Evolutionary conservation across 495 filamentous ascomycete genomes (phyloP).

Genomic region (Immersiella caudata): DNA sequence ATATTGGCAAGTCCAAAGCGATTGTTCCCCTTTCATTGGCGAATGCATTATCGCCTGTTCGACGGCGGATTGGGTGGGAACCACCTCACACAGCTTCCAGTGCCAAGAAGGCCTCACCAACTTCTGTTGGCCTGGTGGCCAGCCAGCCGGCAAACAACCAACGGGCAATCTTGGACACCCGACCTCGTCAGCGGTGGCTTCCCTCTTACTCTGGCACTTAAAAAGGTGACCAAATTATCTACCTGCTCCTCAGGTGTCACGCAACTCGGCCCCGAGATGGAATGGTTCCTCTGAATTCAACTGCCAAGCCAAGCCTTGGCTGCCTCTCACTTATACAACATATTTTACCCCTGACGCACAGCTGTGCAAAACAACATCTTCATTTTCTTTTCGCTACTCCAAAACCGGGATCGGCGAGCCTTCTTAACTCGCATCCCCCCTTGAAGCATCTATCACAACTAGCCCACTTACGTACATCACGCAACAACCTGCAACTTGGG

Average conservation of each 20-base stretch:
- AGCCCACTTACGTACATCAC: background rate
- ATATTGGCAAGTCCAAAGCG: background rate
- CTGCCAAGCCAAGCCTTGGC: no score
- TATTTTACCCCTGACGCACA: no score
- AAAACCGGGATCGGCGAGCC: no score
- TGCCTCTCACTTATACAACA: no score
- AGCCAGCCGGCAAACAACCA: background rate
- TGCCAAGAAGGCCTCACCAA: background rate
- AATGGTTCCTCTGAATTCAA: no score
- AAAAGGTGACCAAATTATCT: no score
- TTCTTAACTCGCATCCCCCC: no score
- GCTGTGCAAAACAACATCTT: no score
- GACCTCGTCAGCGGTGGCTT: background rate
- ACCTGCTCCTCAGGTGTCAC: no score
- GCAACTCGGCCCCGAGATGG: no score
- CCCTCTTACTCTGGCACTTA: no score
- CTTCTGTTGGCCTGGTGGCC: background rate
- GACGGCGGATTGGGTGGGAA: background rate
- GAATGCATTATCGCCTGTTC: background rate
- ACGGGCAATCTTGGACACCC: background rate
- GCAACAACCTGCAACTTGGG: background rate
- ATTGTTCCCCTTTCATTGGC: background rate
- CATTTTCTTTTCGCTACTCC: no score
- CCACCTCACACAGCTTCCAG: background rate
- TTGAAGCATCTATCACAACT: background rate